Percentiles rank a stretch among this genome's conserved stretches.
Evolutionary conservation across 148 eudicot genomes (phyloP).

Genomic region (Bassia scoparia): DNA sequence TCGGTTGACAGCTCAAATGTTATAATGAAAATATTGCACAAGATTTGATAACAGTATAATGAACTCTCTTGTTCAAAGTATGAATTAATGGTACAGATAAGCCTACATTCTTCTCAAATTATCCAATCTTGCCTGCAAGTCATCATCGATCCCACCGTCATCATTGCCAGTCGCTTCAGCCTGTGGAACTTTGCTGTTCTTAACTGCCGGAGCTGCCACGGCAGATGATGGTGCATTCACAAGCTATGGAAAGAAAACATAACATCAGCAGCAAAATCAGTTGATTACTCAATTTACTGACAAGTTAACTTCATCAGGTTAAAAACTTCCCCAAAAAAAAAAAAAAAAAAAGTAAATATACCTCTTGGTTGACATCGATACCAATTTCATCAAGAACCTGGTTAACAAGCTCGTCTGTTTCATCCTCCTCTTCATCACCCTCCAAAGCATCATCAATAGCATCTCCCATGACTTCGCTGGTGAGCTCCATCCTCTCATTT

Average conservation of each 20-base stretch:
- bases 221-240: conserved; percentile 82
- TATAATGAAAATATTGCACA: conserved; percentile 21
- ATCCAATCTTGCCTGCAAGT: conserved; percentile 91
- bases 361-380: conserved; percentile 83
- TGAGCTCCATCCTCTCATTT: conserved; percentile 95
- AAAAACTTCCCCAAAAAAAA: too few species aligned
- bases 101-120: conserved; percentile 80
- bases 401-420: conserved; percentile 87
- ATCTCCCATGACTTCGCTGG: conserved; percentile 90
- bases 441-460: conserved; percentile 98
- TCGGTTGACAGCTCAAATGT: conserved; percentile 9
- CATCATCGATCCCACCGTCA: conserved; percentile 77
- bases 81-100: conserved; percentile 7
- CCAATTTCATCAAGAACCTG: conserved; percentile 99
- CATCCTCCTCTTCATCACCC: conserved; percentile 97
- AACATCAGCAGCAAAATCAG: conserved; percentile 14
- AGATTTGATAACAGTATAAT: conserved; percentile 15
- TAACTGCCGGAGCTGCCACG: conserved; percentile 84
- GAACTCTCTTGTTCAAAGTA: conserved; percentile 15
- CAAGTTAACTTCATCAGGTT: not conserved
- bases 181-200: conserved; percentile 61
- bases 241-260: conserved; percentile 44
- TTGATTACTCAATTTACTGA: not conserved
- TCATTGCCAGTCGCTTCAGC: conserved; percentile 67
- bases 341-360: conserved; percentile 17